Evolutionary conservation across 169 alveolate species (phyloP).

Genomic region (Plasmodium inui): DNA sequence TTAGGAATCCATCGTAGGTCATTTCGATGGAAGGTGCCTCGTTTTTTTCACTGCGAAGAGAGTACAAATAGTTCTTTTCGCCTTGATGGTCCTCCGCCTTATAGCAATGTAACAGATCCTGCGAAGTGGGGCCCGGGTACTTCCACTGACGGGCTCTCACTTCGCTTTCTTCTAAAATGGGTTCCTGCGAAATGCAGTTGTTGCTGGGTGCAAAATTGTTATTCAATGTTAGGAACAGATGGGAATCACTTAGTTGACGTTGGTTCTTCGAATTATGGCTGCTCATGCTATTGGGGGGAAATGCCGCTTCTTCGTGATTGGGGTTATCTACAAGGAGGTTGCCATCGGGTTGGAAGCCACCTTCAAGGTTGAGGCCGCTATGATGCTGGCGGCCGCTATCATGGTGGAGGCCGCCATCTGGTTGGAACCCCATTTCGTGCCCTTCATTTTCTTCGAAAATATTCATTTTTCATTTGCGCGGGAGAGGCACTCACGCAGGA

Average conservation of each 20-base stretch:
- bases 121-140: not conserved
- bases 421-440: not conserved
- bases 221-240: slow-evolving; percentile 24
- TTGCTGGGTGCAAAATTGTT: slow-evolving; percentile 7
- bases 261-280: not conserved
- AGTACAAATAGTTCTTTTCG: not conserved
- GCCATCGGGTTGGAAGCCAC: not conserved
- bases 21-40: slow-evolving; percentile 25
- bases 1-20: slow-evolving; percentile 2
- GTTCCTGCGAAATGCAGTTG: not conserved
- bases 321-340: not conserved
- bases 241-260: not conserved
- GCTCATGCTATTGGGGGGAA: not conserved
- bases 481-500: not conserved
- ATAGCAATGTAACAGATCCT: not conserved
- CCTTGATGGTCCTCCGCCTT: not conserved
- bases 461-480: slow-evolving; percentile 26
- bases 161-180: not conserved
- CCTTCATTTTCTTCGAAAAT: slow-evolving; percentile 34
- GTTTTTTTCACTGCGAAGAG: not conserved
- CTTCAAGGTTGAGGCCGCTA: not conserved
- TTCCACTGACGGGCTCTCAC: not conserved
- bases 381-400: not conserved
- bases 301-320: not conserved
- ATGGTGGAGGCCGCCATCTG: not conserved